Base-by-base conservation (phyloP, 345 rosid species). In the Acer campestre region DNA sequence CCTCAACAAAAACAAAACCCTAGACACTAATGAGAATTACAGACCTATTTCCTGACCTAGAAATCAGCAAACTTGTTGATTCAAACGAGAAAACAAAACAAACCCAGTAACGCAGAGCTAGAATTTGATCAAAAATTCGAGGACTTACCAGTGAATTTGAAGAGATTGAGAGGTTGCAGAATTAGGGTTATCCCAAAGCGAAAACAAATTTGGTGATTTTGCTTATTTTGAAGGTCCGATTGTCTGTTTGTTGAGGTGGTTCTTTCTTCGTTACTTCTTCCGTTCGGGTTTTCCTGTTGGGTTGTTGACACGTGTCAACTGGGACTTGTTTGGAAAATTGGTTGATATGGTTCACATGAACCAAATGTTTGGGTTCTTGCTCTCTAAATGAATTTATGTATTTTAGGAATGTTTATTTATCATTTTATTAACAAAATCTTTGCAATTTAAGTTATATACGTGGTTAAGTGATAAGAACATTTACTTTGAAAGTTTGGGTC, bases 1-100 rank as follows among this genome's bases (percentile, higher is more conserved):
- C 42, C 68, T 9, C 79, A 76, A 38, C n/a, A 6, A 27, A 20
- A 63, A 73, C 58, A 69, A 80, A 85, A 74, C 80, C 83, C 83
- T 67, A 61, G 35, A 46, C 69, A 62, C 18, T 10, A 18, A n/a
- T 18, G 40, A 17, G 13, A 62, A 46, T 59, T 22, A 59, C 3
- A 63, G 44, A 27, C 12, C 40, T 59, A 59, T 18, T 59, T 20
- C 63, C 22, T 8, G 27, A 59, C 63, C 63, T 59, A 59, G 20
- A 59, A 59, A 59, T 9, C 63, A n/a, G 25, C 63, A 59, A 59
- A n/a, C 63, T 59, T 59, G 27, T 59, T 7, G 63, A 59, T 59
- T 59, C 63, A 20, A 63, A 13, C 12, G 25, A 40, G 12, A 67
- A 67, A 40, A 7, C 6, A 40, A 31, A 17, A 44, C 65, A 10